Conservation (phyloP, 2,329 filamentous ascomycete species). For the Diplodia intermedia region DNA sequence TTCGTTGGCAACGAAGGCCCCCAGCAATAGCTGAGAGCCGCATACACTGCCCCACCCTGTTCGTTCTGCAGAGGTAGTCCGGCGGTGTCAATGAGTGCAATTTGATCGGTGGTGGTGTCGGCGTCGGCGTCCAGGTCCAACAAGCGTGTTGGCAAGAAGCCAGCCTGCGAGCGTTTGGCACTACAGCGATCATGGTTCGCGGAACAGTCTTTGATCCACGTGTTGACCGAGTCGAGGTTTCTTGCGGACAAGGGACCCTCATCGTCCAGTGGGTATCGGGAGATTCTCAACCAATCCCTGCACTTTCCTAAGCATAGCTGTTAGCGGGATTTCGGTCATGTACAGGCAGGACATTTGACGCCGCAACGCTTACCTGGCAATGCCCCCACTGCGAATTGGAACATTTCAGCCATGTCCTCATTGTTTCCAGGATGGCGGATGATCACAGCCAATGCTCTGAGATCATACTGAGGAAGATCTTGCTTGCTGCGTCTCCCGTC, state of each 20-base stretch:
- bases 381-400: background rate
- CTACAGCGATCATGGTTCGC: slow-evolving; percentile 4
- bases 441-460: background rate
- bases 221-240: background rate
- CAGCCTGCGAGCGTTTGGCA: background rate
- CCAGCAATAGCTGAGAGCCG: slow-evolving; percentile 15
- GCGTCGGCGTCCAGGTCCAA: background rate
- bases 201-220: slow-evolving; percentile 1
- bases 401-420: background rate
- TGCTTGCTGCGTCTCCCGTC: background rate
- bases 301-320: background rate
- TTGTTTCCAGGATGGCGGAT: background rate
- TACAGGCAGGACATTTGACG: no score
- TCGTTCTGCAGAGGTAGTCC: background rate
- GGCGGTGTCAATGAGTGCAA: background rate
- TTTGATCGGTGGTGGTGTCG: background rate
- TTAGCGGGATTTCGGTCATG: background rate
- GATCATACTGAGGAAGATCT: background rate
- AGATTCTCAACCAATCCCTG: background rate
- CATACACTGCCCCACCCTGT: background rate
- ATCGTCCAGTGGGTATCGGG: background rate
- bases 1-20: background rate
- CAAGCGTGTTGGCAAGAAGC: slow-evolving; percentile 8
- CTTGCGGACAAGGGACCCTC: background rate
- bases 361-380: background rate